Evolutionary conservation across 345 rosid genomes (phyloP).

Genomic region (Psidium friedrichsthalianum): DNA sequence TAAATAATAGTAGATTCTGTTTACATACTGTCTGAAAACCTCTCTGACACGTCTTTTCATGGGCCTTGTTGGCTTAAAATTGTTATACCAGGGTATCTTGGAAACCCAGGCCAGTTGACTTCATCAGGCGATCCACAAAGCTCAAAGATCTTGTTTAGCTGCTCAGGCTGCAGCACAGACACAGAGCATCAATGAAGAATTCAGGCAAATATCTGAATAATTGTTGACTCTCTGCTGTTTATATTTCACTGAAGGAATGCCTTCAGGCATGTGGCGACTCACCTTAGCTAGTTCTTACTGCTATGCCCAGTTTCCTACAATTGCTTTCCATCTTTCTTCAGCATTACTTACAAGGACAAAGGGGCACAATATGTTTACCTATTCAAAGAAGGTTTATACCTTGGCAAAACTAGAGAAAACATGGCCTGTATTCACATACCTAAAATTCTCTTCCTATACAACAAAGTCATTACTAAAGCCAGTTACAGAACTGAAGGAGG

Average conservation of each 20-base stretch:
- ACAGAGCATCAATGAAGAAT: background rate
- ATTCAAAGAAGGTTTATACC: background rate
- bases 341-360: background rate
- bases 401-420: background rate
- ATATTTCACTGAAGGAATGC: background rate
- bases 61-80: constrained; percentile 65
- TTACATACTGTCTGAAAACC: constrained; percentile 66
- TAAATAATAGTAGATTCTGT: background rate
- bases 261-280: background rate
- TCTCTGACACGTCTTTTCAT: constrained; percentile 73
- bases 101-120: constrained; percentile 65
- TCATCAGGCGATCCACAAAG: constrained; percentile 73
- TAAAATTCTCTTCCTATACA: background rate
- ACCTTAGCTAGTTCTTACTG: background rate
- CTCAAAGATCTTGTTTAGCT: constrained; percentile 65
- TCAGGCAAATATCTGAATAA: background rate
- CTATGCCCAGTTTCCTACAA: background rate
- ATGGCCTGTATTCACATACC: background rate
- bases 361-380: background rate
- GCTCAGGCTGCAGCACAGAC: constrained; percentile 43
- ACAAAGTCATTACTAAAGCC: background rate
- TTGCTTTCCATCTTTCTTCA: background rate
- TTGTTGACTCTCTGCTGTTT: background rate
- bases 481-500: background rate
- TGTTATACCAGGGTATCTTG: constrained; percentile 65